Evolutionary conservation across 768 basidiomycete species (phyloP).

Genomic region (Suillus placidus): DNA sequence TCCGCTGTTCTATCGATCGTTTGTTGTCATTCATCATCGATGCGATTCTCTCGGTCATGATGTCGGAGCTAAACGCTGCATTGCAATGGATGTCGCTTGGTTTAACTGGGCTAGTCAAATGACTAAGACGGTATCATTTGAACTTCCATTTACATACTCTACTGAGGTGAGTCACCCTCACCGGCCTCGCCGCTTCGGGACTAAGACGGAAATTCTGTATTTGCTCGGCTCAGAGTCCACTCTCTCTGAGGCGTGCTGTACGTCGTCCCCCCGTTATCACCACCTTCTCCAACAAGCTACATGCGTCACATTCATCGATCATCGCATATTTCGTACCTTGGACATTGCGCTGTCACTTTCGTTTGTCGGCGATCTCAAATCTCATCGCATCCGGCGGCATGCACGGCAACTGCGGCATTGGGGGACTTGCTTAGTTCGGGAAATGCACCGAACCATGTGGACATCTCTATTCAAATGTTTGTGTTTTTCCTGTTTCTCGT

Average conservation of each 20-base stretch:
- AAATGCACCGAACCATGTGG: slow-evolving; percentile 11
- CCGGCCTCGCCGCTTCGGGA: slow-evolving; percentile 20
- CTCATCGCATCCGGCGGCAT: slow-evolving; percentile 19
- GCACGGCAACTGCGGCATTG: slow-evolving; percentile 15
- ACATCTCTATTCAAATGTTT: slow-evolving; percentile 25
- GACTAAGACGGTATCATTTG: slow-evolving; percentile 26
- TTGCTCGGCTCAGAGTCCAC: slow-evolving; percentile 30
- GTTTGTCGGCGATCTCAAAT: slow-evolving; percentile 6
- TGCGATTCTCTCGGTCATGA: slow-evolving; percentile 32
- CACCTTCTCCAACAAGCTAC: slow-evolving; percentile 19
- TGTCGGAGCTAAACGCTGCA: slow-evolving; percentile 27
- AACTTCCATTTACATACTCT: slow-evolving; percentile 36
- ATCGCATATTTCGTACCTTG: slow-evolving; percentile 13
- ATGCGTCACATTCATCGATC: slow-evolving; percentile 18
- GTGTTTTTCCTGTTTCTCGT: slow-evolving; percentile 17
- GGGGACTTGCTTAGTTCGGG: slow-evolving; percentile 14
- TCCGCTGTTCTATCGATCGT: slow-evolving; percentile 29
- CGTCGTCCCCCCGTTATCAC: slow-evolving; percentile 19
- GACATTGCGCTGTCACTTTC: slow-evolving; percentile 7
- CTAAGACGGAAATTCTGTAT: slow-evolving; percentile 33
- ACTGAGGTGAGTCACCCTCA: slow-evolving; percentile 18
- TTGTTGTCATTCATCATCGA: slow-evolving; percentile 23
- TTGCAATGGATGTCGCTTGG: slow-evolving; percentile 23
- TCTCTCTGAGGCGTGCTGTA: slow-evolving; percentile 19
- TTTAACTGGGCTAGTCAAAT: slow-evolving; percentile 21